Evolutionary conservation across 2,329 filamentous ascomycete genomes (phyloP).

Genomic region (Uncinocarpus reesii): DNA sequence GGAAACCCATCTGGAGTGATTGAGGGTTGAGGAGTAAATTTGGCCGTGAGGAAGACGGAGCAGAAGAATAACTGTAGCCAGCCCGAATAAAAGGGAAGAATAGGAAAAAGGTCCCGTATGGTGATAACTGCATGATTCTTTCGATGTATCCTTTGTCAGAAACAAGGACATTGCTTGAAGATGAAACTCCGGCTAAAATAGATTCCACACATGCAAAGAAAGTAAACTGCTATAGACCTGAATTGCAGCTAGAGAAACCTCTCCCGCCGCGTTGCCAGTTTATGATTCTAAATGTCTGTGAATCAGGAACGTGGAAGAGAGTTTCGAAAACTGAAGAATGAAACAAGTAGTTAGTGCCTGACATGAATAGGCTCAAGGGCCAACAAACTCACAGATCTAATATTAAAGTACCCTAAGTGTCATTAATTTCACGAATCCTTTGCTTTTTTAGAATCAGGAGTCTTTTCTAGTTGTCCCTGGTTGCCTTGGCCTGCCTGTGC

Average conservation of each 20-base stretch:
- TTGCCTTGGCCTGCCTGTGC: background rate
- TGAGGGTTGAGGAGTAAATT: background rate
- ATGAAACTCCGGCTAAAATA: constrained; percentile 10
- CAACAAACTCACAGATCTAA: constrained; percentile 14
- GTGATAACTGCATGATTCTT: background rate
- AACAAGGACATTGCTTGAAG: constrained; percentile 1
- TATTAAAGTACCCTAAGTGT: constrained; percentile 12
- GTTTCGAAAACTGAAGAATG: background rate
- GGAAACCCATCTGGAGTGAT: background rate
- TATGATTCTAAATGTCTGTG: constrained; percentile 4
- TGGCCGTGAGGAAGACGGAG: background rate
- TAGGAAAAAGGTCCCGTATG: background rate
- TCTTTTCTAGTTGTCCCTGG: background rate
- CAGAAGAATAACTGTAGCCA: background rate
- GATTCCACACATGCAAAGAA: background rate
- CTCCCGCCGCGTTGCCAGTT: background rate
- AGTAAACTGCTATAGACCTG: constrained; percentile 22
- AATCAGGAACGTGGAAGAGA: background rate
- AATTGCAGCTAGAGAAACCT: constrained; percentile 35
- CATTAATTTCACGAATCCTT: background rate
- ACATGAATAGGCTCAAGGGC: background rate
- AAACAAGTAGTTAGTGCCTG: background rate
- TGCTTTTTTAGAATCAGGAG: background rate
- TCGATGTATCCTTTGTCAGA: background rate
- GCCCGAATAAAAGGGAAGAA: background rate